Evolutionary conservation across 805 yeast genomes (phyloP), one percentile per base, ranked within the genome.

Genomic region (Limtongia smithiae): DNA sequence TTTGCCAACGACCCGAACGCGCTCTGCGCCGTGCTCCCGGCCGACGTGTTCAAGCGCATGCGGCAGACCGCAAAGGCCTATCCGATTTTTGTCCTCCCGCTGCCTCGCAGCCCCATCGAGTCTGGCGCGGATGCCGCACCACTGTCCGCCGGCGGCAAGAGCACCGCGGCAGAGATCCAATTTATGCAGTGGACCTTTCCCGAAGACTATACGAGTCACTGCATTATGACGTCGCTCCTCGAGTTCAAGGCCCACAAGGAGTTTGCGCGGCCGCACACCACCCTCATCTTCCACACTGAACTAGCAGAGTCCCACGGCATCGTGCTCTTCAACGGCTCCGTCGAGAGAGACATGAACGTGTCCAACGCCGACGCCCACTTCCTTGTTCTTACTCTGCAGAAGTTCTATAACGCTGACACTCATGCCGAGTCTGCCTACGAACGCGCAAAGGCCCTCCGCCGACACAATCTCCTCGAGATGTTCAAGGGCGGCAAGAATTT

Each of bases 191-290:
- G 98, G 98, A 75, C 80, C 17, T 86, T 88, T 65, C 90, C 84
- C 12, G 95, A 91, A 0, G 82, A 85, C 14, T 60, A 80, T 36
- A 90, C 97, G 2, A 74, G 86, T 1, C 96, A 93, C 69, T 87
- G 95, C 64, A 76, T 93, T 77, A 73, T 93, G 60, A 93, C 98
- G 1, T 81, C 96, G 0, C 75, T 93, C 56, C 90, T 93, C 1
- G 97, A 93, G 68, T 93, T 80, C 68, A 89, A 91, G 66, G 75
- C 89, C 25, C 96, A 91, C 63, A 80, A 79, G 48, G 97, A 91
- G 64, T 93, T 75, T 67, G 96, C 98, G 8, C 83, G 87, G 64
- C 97, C 98, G 1, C 97, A 93, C 67, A 88, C 97, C 0, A 86
- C 96, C 0, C 72, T 93, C 55, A 79, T 81, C 67, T 85, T 91